Evolutionary conservation across 495 filamentous ascomycete genomes (phyloP).

Genomic region (Podospora australis): DNA sequence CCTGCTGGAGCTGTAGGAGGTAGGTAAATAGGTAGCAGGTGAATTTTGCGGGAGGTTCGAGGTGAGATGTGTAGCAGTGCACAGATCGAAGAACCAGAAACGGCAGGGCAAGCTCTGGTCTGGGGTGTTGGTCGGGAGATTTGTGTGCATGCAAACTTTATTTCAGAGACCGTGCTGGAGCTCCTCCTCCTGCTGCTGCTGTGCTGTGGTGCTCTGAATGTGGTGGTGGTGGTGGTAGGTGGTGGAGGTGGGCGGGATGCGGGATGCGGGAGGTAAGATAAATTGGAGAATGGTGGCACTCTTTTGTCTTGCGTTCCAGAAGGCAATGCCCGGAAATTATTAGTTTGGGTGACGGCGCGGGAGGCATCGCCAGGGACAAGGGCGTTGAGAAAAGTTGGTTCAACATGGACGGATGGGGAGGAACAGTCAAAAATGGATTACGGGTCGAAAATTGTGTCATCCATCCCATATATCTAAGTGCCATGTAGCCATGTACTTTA

Average conservation of each 20-base stretch:
- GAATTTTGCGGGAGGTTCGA: no score
- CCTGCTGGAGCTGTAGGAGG: no score
- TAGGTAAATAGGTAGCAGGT: no score
- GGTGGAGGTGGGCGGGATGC: not conserved
- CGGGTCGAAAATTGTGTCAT: constrained; percentile 11
- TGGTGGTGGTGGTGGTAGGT: no score
- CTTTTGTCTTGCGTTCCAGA: constrained; percentile 24
- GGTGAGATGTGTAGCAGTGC: no score
- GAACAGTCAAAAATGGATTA: constrained; percentile 2
- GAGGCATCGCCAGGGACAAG: constrained; percentile 20
- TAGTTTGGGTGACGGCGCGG: constrained; percentile 21
- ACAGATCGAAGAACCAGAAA: no score
- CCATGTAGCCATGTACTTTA: not conserved
- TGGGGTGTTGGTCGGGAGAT: no score
- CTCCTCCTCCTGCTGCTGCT: no score
- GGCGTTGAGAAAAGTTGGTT: constrained; percentile 9
- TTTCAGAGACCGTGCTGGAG: constrained; percentile 2
- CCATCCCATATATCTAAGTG: not conserved
- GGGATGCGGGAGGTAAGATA: constrained; percentile 4
- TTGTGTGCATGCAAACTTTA: constrained; percentile 9
- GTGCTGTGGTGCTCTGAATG: no score
- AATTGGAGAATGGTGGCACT: constrained; percentile 9
- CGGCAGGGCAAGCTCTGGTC: no score
- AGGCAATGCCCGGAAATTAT: constrained; percentile 27
- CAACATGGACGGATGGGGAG: not conserved